A percentile compares a stretch with the other conserved stretches of the same genome.
These are phyloP conservation scores for Micractinium conductrix DNA, from an alignment of 139 green algal genomes.

Conservation along the genomic window DNA sequence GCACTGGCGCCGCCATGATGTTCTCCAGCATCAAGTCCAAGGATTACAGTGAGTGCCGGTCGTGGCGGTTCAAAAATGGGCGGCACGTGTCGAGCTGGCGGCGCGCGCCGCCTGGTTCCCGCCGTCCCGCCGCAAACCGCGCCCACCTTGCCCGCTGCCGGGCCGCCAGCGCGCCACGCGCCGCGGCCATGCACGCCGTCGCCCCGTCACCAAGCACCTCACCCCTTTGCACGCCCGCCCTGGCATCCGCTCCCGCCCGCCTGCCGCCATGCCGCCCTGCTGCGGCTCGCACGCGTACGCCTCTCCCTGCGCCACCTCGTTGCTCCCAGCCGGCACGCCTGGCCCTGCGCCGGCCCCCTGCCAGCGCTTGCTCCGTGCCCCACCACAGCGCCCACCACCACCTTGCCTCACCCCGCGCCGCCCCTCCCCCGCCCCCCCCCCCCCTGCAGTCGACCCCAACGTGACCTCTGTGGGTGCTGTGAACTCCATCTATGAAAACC, in stretches of 20 bases:
- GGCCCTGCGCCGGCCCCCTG: no score
- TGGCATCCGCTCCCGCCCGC: no score
- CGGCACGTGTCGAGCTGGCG: not conserved
- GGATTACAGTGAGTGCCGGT: not conserved
- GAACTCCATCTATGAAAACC: not conserved
- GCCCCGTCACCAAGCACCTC: no score
- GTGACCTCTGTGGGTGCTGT: not conserved
- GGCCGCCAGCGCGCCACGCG: no score
- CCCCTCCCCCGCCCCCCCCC: not conserved
- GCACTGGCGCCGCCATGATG: slow-evolving; percentile 1
- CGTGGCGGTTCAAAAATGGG: not conserved
- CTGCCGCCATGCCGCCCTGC: no score
- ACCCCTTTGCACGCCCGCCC: no score
- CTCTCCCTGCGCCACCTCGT: no score
- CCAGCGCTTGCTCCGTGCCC: not conserved
- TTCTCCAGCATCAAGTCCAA: not conserved
- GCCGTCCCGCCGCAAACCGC: not conserved
- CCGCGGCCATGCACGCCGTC: no score
- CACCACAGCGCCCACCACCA: not conserved
- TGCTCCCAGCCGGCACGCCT: no score
- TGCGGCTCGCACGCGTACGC: no score
- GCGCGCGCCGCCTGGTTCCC: not conserved
- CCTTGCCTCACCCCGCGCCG: not conserved
- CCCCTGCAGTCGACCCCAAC: not conserved
- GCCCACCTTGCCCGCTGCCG: not conserved